A percentile compares a stretch with the other conserved stretches of the same genome.
Evolutionary conservation across 441 rosid genomes (phyloP).

Genomic region (Populus hybrid): DNA sequence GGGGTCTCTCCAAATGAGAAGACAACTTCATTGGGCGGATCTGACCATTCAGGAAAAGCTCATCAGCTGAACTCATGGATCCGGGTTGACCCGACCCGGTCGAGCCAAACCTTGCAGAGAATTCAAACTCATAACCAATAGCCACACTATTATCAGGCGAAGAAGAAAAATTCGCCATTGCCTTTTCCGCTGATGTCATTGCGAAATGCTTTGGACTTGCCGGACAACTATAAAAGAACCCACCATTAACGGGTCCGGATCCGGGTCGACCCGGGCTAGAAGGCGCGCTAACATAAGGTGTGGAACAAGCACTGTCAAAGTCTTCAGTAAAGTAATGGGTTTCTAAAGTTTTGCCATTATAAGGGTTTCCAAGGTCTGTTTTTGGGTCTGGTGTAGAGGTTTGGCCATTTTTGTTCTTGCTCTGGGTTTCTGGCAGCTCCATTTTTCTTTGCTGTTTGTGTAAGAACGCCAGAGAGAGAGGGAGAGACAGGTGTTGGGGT

Average conservation of each 20-base stretch:
- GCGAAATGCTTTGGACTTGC: conserved; percentile 96
- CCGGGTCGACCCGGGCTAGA: conserved; percentile 79
- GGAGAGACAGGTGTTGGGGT: neutral
- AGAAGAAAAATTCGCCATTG: conserved; percentile 23
- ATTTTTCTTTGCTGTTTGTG: conserved; percentile 3
- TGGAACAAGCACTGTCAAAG: conserved; percentile 64
- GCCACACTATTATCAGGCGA: conserved; percentile 27
- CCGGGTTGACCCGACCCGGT: conserved; percentile 47
- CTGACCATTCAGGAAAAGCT: conserved; percentile 77
- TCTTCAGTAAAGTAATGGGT: conserved; percentile 36
- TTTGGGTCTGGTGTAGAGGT: conserved; percentile 5
- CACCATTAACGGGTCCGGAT: conserved; percentile 35
- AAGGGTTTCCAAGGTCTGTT: conserved; percentile 5
- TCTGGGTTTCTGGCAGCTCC: conserved; percentile 22
- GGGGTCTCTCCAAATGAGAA: conserved; percentile 73
- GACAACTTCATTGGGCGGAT: conserved; percentile 91
- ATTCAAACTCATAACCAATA: conserved; percentile 72
- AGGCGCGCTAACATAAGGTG: conserved; percentile 94
- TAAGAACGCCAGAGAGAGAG: neutral
- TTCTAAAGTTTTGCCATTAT: conserved; percentile 18
- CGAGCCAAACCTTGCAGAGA: conserved; percentile 56
- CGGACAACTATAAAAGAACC: conserved; percentile 89
- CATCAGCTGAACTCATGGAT: conserved; percentile 89
- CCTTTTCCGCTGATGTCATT: conserved; percentile 27
- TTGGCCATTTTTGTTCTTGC: conserved; percentile 16